phyloP scores from a whole-genome alignment of 441 rosid genomes.

The Populus trichocarpa region DNA sequence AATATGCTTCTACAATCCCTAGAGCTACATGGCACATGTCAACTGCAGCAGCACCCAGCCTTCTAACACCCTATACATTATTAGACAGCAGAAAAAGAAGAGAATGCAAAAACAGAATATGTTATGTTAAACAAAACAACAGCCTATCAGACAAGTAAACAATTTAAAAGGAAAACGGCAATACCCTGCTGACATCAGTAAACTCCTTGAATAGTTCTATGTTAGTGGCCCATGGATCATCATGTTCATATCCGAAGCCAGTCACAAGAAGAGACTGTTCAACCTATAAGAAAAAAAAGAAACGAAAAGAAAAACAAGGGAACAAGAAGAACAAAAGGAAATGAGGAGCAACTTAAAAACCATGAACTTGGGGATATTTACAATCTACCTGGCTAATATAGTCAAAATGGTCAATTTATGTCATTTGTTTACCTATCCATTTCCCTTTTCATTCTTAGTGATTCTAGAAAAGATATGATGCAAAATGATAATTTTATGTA shows the following conservation, averaged over 20 bases:
- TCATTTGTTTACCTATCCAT: not conserved
- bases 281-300: slow-evolving; percentile 41
- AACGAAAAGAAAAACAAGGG: not conserved
- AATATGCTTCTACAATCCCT: slow-evolving; percentile 83
- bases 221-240: slow-evolving; percentile 88
- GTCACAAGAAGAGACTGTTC: slow-evolving; percentile 93
- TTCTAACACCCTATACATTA: slow-evolving; percentile 71
- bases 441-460: not conserved
- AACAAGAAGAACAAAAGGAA: not conserved
- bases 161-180: not conserved
- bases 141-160: not conserved
- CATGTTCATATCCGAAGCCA: slow-evolving; percentile 96
- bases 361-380: not conserved
- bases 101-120: not conserved
- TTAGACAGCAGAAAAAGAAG: not conserved
- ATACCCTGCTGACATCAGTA: slow-evolving; percentile 86
- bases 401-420: not conserved
- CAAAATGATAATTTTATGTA: not conserved
- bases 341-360: not conserved
- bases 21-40: slow-evolving; percentile 99
- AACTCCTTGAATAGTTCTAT: slow-evolving; percentile 90
- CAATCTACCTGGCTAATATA: too few species aligned
- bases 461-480: not conserved
- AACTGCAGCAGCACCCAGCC: slow-evolving; percentile 98
- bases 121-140: not conserved